phyloP scores from a whole-genome alignment of 2,329 filamentous ascomycete genomes.

The Clarireedia sp. region DNA sequence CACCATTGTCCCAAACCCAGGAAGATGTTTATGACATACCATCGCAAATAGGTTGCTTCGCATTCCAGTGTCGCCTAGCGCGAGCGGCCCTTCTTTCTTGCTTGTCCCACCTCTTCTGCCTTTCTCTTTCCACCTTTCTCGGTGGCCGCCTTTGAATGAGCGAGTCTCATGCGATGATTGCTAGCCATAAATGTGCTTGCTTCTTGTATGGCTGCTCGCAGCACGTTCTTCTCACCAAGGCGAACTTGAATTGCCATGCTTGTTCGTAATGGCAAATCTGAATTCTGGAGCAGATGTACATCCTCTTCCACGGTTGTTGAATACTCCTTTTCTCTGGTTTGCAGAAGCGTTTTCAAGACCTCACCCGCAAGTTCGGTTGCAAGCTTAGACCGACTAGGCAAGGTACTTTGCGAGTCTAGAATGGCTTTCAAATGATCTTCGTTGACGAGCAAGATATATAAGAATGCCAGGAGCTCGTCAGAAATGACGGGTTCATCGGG shows the following conservation, averaged over 20 bases:
- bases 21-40: slow-evolving; percentile 14
- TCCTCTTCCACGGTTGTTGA: slow-evolving; percentile 46
- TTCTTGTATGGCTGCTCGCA: slow-evolving; percentile 39
- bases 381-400: slow-evolving; percentile 35
- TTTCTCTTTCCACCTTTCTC: slow-evolving; percentile 16
- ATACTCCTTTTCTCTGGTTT: slow-evolving; percentile 40
- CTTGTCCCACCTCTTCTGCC: slow-evolving; percentile 11
- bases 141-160: background rate
- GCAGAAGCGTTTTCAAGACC: slow-evolving; percentile 33
- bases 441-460: slow-evolving; percentile 37
- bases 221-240: slow-evolving; percentile 54
- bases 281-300: slow-evolving; percentile 30
- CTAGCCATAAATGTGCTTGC: slow-evolving; percentile 25
- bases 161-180: slow-evolving; percentile 30
- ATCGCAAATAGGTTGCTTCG: background rate
- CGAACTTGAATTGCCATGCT: slow-evolving; percentile 53
- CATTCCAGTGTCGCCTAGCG: slow-evolving; percentile 4
- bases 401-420: slow-evolving; percentile 29
- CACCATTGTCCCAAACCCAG: slow-evolving; percentile 1
- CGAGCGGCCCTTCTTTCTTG: slow-evolving; percentile 20
- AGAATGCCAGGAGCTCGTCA: slow-evolving; percentile 31
- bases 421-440: slow-evolving; percentile 31
- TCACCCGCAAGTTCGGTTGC: slow-evolving; percentile 33
- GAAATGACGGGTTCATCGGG: slow-evolving; percentile 25
- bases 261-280: slow-evolving; percentile 27